Percentiles rank a stretch among this genome's conserved stretches.
phyloP scores from a whole-genome alignment of 805 yeast species.

The Barnettozyma salicaria region DNA sequence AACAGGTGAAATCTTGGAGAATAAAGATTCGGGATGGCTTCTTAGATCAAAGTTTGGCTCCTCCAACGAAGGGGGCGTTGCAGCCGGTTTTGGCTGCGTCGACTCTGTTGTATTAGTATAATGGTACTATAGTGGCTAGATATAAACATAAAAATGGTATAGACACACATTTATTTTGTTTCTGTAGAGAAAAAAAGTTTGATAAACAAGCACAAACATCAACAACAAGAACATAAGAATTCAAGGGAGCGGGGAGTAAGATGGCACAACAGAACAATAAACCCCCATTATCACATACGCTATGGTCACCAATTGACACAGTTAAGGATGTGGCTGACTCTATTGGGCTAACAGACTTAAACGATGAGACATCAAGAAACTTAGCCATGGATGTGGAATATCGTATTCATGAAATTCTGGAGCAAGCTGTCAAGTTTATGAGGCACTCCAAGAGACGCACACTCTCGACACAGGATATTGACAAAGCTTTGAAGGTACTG shows the following conservation, averaged over 20 bases:
- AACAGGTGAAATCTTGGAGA: conserved; percentile 48
- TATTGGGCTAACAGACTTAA: conserved; percentile 67
- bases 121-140: background rate
- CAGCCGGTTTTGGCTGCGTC: conserved; percentile 97
- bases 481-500: conserved; percentile 72
- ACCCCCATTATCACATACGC: conserved; percentile 72
- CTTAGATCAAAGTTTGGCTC: conserved; percentile 82
- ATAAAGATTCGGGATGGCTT: conserved; percentile 77
- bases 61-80: conserved; percentile 97
- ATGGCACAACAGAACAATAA: conserved; percentile 24
- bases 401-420: conserved; percentile 89
- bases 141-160: no score
- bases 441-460: conserved; percentile 84
- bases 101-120: conserved; percentile 62
- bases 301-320: conserved; percentile 97
- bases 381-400: conserved; percentile 99
- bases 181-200: background rate
- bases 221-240: no score
- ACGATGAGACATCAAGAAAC: conserved; percentile 90
- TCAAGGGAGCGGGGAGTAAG: no score
- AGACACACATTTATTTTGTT: no score
- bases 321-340: conserved; percentile 95
- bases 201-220: background rate
- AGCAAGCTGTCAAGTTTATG: conserved; percentile 94
- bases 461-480: conserved; percentile 74